phyloP scores from a whole-genome alignment of 768 basidiomycete species.

The Imleria badia region DNA sequence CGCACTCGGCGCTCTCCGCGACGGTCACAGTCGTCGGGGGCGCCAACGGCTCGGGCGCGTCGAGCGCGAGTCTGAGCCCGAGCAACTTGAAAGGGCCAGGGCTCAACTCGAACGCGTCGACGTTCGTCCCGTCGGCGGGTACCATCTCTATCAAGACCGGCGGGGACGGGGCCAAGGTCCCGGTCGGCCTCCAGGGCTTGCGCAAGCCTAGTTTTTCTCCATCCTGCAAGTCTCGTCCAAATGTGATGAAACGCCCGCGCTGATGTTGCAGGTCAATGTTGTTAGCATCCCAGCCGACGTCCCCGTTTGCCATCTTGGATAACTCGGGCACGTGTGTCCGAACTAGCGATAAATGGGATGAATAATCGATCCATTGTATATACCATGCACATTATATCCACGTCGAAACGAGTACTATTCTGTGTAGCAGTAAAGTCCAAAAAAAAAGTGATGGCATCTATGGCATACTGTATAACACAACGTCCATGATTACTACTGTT shows the following conservation, averaged over 20 bases:
- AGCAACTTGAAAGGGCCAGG: background rate
- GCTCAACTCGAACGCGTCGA: constrained; percentile 24
- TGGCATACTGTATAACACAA: too few relatives aligned
- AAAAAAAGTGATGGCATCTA: background rate
- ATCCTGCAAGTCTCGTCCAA: constrained; percentile 14
- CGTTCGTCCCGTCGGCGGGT: constrained; percentile 23
- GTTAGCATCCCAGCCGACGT: constrained; percentile 25
- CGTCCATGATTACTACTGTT: too few relatives aligned
- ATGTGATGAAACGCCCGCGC: background rate
- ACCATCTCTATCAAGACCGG: constrained; percentile 23
- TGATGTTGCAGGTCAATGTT: background rate
- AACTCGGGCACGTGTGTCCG: constrained; percentile 18
- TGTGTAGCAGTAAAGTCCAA: background rate
- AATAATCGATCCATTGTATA: background rate
- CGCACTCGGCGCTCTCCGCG: constrained; percentile 6
- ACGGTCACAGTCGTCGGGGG: background rate
- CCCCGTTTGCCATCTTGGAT: constrained; percentile 27
- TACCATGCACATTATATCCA: background rate
- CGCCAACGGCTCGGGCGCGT: background rate
- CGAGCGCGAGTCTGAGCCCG: background rate
- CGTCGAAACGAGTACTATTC: background rate
- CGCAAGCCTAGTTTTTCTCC: constrained; percentile 26
- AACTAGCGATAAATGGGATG: background rate
- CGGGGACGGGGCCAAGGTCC: constrained; percentile 18
- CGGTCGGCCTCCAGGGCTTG: constrained; percentile 12